Conservation (phyloP, 768 basidiomycete species). For the Phlebiopsis flavidoalba region DNA sequence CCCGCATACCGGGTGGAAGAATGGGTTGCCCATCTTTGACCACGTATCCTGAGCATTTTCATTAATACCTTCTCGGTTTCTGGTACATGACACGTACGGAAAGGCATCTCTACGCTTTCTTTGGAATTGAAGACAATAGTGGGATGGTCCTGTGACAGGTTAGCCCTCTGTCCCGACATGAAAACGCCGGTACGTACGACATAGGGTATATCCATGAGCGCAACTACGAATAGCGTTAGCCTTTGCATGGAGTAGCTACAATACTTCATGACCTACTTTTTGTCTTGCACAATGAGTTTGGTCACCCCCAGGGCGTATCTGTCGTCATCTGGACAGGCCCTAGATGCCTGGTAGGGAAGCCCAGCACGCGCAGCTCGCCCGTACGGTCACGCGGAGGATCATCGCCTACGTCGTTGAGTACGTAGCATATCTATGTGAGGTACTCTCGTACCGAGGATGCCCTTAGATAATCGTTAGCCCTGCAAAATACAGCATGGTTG, state of each 20-base stretch:
- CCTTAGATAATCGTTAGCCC: conserved; percentile 29
- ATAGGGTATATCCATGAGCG: conserved; percentile 68
- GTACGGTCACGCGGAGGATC: conserved; percentile 96
- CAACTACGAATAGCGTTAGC: conserved; percentile 31
- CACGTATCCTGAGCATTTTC: conserved; percentile 36
- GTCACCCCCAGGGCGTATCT: conserved; percentile 95
- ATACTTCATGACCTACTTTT: conserved; percentile 34
- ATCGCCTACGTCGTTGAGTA: conserved; percentile 51
- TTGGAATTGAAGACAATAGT: conserved; percentile 82
- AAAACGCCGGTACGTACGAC: conserved; percentile 42
- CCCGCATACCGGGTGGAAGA: conserved; percentile 87
- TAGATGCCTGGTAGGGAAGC: conserved; percentile 83
- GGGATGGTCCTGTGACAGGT: conserved; percentile 63
- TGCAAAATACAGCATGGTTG: background rate
- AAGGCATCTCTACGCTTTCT: conserved; percentile 98
- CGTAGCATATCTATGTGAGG: background rate
- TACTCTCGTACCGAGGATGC: conserved; percentile 47
- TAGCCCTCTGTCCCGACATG: background rate
- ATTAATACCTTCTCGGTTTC: background rate
- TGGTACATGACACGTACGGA: conserved; percentile 37
- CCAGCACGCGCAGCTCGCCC: conserved; percentile 76
- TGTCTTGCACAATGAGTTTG: conserved; percentile 73
- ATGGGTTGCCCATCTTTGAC: conserved; percentile 53
- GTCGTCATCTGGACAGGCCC: conserved; percentile 97
- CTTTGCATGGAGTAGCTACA: background rate